These are phyloP conservation scores for Boletellus deceptivus DNA, from an alignment of 1,284 basidiomycete species.

Conservation along the genomic window DNA sequence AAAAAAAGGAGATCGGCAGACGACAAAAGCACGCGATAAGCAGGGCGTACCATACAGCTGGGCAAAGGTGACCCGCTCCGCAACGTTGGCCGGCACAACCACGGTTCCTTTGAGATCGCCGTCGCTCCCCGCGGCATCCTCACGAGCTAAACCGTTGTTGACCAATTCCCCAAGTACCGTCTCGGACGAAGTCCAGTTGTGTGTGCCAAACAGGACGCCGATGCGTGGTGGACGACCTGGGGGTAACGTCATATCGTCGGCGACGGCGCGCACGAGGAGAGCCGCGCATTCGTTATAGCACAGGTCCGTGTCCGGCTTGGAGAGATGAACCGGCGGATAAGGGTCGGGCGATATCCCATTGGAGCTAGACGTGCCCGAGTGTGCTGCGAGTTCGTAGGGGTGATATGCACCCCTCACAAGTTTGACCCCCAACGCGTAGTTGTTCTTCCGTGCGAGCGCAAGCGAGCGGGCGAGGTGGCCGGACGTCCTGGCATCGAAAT, in stretches of 20 bases:
- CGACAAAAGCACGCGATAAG: not conserved
- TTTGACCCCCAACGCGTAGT: constrained; percentile 88
- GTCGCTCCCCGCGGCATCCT: constrained; percentile 15
- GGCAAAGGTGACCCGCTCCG: constrained; percentile 71
- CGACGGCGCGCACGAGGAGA: constrained; percentile 60
- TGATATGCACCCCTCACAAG: constrained; percentile 96
- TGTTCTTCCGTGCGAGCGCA: constrained; percentile 63
- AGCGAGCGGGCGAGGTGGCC: constrained; percentile 66
- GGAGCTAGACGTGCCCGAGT: constrained; percentile 28
- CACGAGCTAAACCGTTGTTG: constrained; percentile 51
- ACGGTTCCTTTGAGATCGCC: constrained; percentile 35
- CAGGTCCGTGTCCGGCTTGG: constrained; percentile 75
- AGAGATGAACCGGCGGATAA: constrained; percentile 64
- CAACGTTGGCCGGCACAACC: constrained; percentile 49
- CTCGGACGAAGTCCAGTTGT: constrained; percentile 72
- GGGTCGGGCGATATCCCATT: constrained; percentile 54
- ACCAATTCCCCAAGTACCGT: constrained; percentile 64
- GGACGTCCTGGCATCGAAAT: constrained; percentile 51
- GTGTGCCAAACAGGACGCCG: constrained; percentile 82
- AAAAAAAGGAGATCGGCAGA: not conserved
- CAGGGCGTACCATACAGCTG: constrained; percentile 76
- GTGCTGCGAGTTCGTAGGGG: constrained; percentile 65
- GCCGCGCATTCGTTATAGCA: constrained; percentile 74
- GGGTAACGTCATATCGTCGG: constrained; percentile 20
- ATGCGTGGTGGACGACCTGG: constrained; percentile 41